These are phyloP conservation scores for Leccinum boreale DNA, from an alignment of 768 basidiomycete genomes.

Conservation along the genomic window DNA sequence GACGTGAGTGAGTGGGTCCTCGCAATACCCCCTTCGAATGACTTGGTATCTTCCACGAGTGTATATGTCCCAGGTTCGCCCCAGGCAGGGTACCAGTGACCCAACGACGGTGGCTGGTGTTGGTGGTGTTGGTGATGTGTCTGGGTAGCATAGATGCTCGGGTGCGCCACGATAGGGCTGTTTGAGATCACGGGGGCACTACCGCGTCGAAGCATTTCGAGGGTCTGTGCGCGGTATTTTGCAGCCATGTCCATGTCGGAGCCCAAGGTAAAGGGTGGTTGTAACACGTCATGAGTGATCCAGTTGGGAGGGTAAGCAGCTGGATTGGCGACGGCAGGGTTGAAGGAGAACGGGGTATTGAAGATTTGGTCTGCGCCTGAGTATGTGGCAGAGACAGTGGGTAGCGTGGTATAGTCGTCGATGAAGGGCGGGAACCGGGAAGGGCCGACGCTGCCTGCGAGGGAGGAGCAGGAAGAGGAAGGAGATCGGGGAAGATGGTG, in stretches of 20 bases:
- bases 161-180: slow-evolving; percentile 6
- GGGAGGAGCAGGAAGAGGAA: slow-evolving; percentile 26
- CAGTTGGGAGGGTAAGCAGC: slow-evolving; percentile 17
- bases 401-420: slow-evolving; percentile 39
- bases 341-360: slow-evolving; percentile 31
- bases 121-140: background rate
- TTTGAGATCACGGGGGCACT: slow-evolving; percentile 14
- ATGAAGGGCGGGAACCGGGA: slow-evolving; percentile 31
- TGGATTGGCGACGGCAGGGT: slow-evolving; percentile 8
- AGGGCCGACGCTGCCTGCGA: slow-evolving; percentile 4
- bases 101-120: slow-evolving; percentile 13
- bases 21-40: slow-evolving; percentile 17
- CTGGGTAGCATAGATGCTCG: slow-evolving; percentile 18
- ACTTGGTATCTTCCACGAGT: slow-evolving; percentile 29
- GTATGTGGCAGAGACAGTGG: slow-evolving; percentile 22
- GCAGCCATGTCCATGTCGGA: slow-evolving; percentile 40
- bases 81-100: slow-evolving; percentile 26
- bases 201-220: slow-evolving; percentile 40
- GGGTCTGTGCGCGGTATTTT: slow-evolving; percentile 45
- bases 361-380: slow-evolving; percentile 28
- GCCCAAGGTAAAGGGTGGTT: slow-evolving; percentile 18
- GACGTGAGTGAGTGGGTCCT: slow-evolving; percentile 19
- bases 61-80: slow-evolving; percentile 23
- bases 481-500: slow-evolving; percentile 43
- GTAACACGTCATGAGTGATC: slow-evolving; percentile 18